Conservation (phyloP, 2,329 filamentous ascomycete genomes). For the Clarireedia paspali region DNA sequence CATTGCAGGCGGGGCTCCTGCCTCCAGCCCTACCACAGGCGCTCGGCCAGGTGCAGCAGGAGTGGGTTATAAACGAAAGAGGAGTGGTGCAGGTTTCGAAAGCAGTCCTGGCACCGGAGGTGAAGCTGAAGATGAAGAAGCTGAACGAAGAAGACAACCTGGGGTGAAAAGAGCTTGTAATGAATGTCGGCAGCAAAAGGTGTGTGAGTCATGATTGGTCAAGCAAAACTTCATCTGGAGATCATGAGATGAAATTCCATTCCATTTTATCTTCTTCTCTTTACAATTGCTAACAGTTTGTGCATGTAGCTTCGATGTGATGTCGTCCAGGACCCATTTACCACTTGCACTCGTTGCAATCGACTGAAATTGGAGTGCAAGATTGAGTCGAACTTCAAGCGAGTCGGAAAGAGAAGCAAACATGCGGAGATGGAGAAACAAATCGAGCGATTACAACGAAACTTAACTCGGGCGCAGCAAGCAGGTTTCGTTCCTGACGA, state of each 20-base stretch:
- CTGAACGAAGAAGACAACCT: slow-evolving; percentile 56
- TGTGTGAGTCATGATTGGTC: slow-evolving; percentile 36
- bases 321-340: slow-evolving; percentile 73
- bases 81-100: slow-evolving; percentile 44
- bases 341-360: slow-evolving; percentile 68
- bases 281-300: slow-evolving; percentile 7
- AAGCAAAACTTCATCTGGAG: neutral
- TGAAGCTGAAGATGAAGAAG: slow-evolving; percentile 47
- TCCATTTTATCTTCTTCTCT: neutral
- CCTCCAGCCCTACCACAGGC: slow-evolving; percentile 24
- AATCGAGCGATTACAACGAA: slow-evolving; percentile 60
- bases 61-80: slow-evolving; percentile 47
- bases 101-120: slow-evolving; percentile 52
- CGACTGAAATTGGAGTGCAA: slow-evolving; percentile 77
- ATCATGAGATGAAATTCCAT: neutral
- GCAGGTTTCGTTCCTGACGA: slow-evolving; percentile 49
- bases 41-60: slow-evolving; percentile 23
- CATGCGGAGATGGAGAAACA: slow-evolving; percentile 84
- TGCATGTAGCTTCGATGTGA: slow-evolving; percentile 67
- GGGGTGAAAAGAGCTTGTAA: slow-evolving; percentile 76
- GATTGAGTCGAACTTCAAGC: slow-evolving; percentile 83
- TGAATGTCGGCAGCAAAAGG: slow-evolving; percentile 80
- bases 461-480: slow-evolving; percentile 50
- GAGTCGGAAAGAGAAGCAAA: slow-evolving; percentile 72
- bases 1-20: slow-evolving; percentile 18